phyloP scores from a whole-genome alignment of 2,329 filamentous ascomycete genomes.

The Trichoderma sp. region DNA sequence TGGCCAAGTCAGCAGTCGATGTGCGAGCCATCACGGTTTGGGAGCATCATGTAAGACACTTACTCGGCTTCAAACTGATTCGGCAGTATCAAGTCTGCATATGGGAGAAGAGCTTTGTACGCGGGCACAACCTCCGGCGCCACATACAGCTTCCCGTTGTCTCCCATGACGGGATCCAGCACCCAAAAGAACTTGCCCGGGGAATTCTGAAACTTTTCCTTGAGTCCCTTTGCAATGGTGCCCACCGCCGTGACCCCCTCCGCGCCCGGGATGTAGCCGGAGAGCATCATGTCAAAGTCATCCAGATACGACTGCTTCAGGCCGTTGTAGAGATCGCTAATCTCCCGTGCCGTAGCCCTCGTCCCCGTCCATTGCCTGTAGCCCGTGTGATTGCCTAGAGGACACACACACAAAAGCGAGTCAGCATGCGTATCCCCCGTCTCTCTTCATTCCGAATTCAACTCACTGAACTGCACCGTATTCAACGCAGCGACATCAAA shows the following conservation, averaged over 20 bases:
- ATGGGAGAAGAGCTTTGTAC: slow-evolving; percentile 73
- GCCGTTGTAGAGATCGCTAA: slow-evolving; percentile 78
- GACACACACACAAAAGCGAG: not conserved
- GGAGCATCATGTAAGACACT: slow-evolving; percentile 30
- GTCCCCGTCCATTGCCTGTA: slow-evolving; percentile 88
- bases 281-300: slow-evolving; percentile 90
- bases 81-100: slow-evolving; percentile 88
- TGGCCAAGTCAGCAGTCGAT: not conserved
- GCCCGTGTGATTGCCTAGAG: slow-evolving; percentile 85
- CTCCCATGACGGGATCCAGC: slow-evolving; percentile 96
- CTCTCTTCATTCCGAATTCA: not conserved
- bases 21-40: not conserved
- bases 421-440: not conserved
- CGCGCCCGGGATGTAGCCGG: slow-evolving; percentile 89
- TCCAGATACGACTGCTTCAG: slow-evolving; percentile 80
- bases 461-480: slow-evolving; percentile 93
- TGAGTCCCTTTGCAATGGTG: slow-evolving; percentile 76
- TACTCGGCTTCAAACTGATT: slow-evolving; percentile 98
- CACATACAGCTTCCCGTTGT: slow-evolving; percentile 89
- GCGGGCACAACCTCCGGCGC: slow-evolving; percentile 86
- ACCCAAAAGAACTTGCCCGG: slow-evolving; percentile 93
- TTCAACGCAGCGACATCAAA: slow-evolving; percentile 94
- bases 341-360: slow-evolving; percentile 75
- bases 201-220: slow-evolving; percentile 56
- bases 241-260: slow-evolving; percentile 81